Conservation (phyloP, 2,329 filamentous ascomycete genomes). For the Xylariaceae sp. region DNA sequence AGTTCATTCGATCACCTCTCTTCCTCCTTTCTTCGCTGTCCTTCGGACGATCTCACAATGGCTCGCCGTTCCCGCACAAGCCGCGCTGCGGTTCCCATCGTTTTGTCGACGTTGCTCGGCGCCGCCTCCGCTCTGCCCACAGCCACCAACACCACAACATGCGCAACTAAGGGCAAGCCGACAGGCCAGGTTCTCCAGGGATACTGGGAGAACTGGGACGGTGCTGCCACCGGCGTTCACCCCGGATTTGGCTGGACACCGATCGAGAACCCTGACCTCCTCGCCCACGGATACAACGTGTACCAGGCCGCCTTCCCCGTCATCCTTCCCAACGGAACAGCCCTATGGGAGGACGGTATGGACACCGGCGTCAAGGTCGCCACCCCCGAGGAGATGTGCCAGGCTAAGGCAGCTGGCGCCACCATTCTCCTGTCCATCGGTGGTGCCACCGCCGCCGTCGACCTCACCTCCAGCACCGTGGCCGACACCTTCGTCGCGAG, state of each 20-base stretch:
- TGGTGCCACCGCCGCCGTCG: conserved; percentile 32
- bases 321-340: conserved; percentile 33
- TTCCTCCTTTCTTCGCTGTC: not conserved
- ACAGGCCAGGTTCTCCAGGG: conserved; percentile 32
- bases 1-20: not conserved
- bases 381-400: conserved; percentile 32
- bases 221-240: conserved; percentile 31
- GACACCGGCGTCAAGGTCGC: conserved; percentile 30
- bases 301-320: conserved; percentile 34
- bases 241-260: conserved; percentile 33
- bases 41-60: conserved; percentile 3
- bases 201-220: conserved; percentile 37
- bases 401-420: conserved; percentile 32
- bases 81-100: conserved; percentile 2
- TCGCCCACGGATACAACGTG: conserved; percentile 33
- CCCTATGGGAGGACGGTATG: conserved; percentile 32
- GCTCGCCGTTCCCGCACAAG: conserved; percentile 5
- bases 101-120: conserved; percentile 8
- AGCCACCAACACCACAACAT: conserved; percentile 10
- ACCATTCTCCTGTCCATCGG: conserved; percentile 34
- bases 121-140: conserved; percentile 16
- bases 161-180: conserved; percentile 31
- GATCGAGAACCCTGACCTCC: conserved; percentile 29
- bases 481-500: conserved; percentile 34
- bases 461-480: conserved; percentile 30